Evolutionary conservation across 1,284 basidiomycete species (phyloP), one percentile per base, ranked within the genome.

Genomic region (Puccinia novopanici): DNA sequence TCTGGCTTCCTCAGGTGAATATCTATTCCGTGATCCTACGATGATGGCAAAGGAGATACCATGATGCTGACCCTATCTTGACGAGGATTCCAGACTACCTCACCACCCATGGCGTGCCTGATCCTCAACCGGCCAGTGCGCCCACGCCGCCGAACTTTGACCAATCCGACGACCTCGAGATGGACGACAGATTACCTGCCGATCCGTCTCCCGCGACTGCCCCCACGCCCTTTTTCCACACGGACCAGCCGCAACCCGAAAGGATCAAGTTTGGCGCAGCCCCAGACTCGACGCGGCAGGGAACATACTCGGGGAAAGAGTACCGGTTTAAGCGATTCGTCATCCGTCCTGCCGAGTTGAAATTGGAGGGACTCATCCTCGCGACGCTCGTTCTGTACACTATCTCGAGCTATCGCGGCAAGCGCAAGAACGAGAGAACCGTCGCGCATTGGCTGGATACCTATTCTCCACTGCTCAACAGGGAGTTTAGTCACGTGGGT

Each of bases 301-400:
- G 48, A 52, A 40, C 22, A 27, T 80, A 73, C 48, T 52, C 48
- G 9, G 78, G 78, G 12, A 72, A 24, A 24, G 78, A 80, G 50
- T 80, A 80, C 45, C 70, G 78, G 54, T 73, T 61, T 57, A 74
- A 67, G 45, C n/a, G 45, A 54, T 80, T 80, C n/a, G 78, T 73
- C 59, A 72, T 80, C 27, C 68, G 78, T 12, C 78, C 78, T 8
- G 78, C 78, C 17, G 42, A 80, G 42, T 63, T 72, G 22, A 80
- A 57, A 15, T n/a, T 67, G 6, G 78, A 80, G 9, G 68, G 55
- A 15, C 9, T 74, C 10, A 40, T 80, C 22, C 24, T 80, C 55
- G 40, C 74, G 22, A 19, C 68, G 9, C 22, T 65, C 8, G 27
- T 80, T 12, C 24, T 80, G 17, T 80, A 80, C 50, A 65, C 40